Base-by-base conservation (phyloP, 306 rosid species). In the Dryas drummondii region DNA sequence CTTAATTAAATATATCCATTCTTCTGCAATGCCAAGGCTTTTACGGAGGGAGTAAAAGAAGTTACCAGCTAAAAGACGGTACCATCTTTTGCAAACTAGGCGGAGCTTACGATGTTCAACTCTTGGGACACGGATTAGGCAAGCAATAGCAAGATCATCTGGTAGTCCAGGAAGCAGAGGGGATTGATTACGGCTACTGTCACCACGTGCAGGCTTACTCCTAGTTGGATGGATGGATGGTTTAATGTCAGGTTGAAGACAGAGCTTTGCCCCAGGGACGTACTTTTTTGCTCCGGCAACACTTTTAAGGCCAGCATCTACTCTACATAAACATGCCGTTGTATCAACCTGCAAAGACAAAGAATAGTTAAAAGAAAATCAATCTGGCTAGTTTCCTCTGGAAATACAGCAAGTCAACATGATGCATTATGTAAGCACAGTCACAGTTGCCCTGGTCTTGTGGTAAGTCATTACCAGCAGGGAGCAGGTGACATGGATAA, bases 101-200 rank as follows among this genome's bases (percentile, higher is more conserved):
- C 96, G 87, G 32, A 91, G 91, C 82, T 91, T 89, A 5, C 91
- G 86, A 82, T 91, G 97, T 64, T 91, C 97, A 37, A 80, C 83
- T 72, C 97, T 84, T 48, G 96, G 96, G 70, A 89, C 97, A 70
- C 97, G 88, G 22, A 89, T 86, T 45, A 91, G 89, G 84, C 96
- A 91, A 70, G 97, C 96, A 78, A 91, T 86, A 44, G 97, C 97
- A 76, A 89, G 96, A 87, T 91, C 97, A 81, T 91, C 97, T 0
- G 96, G 97, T 41, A 91, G 97, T 77, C 93, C 96, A 37, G 97
- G 97, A 79, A 91, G 90, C 77, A 91, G 81, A 16, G 96, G 97
- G 80, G 91, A 87, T 70, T 89, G 97, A 82, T 75, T 89, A 47
- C 97, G 84, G 83, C 84, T 91, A 79, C 91, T 72, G 75, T 91